Base-by-base conservation (phyloP, 306 rosid species). In the Pachyrhizus erosus region DNA sequence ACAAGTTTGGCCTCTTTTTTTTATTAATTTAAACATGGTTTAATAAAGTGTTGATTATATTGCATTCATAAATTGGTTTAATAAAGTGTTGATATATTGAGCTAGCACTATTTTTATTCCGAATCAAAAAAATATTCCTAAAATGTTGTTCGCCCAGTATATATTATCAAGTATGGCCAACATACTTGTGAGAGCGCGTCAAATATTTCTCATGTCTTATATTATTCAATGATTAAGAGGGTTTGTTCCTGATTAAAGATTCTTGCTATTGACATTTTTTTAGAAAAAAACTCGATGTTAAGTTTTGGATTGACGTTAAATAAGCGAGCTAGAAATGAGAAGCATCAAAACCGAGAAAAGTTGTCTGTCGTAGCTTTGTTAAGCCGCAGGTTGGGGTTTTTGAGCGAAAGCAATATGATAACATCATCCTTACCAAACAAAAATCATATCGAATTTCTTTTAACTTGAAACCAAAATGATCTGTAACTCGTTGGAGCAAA, bases 361-460 rank as follows among this genome's bases (percentile, higher is more conserved):
- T 66, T 66, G 17, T 9, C 20, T 51, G 31, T 73, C 46, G 9
- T 51, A 33, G 48, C 78, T 73, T 73, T 73, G 78, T 51, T 73
- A 51, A 33, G 33, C 78, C 62, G 48, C 64, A 51, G 65, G 78
- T 51, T 51, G 20, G n/a, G 65, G 78, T 46, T 73, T 73, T 73
- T 51, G 29, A 11, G 17, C 48, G 18, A 33, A 73, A 73, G 46
- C 18, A 73, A 73, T 27, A 31, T 49, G 4, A 73, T 51, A 39
- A 29, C 40, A 31, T 49, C 39, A 24, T 46, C 54, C 65, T 73
- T 51, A 51, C 24, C 65, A 31, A 73, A 10, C 64, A 51, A 73
- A 73, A 10, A 18, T 14, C 78, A 7, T 17, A 5, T n/a, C 29
- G 12, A 29, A 12, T 67, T 42, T 69, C 34, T 42, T 68, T 37